A percentile compares a stretch with the other conserved stretches of the same genome.
Evolutionary conservation across 371 early-diverging fungal species (phyloP).

Genomic region (Parasitella parasitica): DNA sequence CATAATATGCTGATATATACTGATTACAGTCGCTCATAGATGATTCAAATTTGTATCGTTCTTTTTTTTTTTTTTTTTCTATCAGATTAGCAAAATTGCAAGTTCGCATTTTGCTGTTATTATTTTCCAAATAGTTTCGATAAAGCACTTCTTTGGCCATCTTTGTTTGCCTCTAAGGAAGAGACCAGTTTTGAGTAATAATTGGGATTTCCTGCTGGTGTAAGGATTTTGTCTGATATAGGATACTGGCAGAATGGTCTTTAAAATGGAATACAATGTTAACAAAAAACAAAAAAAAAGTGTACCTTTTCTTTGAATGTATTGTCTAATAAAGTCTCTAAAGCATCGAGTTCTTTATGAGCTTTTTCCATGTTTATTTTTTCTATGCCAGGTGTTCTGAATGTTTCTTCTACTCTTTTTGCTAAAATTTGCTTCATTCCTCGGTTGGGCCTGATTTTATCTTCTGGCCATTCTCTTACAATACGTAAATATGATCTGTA

Average conservation of each 20-base stretch:
- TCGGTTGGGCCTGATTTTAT: conserved; percentile 58
- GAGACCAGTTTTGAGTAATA: conserved; percentile 57
- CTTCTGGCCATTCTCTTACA: conserved; percentile 59
- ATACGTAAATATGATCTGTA: conserved; percentile 57
- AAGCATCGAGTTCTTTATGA: conserved; percentile 45
- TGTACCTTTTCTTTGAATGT: conserved; percentile 61
- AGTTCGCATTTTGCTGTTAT: neutral
- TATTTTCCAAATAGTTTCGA: conserved; percentile 22
- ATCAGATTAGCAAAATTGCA: no score
- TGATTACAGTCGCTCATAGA: no score
- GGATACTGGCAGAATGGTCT: conserved; percentile 49
- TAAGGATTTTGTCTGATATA: conserved; percentile 55
- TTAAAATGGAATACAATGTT: no score
- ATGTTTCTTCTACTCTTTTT: conserved; percentile 54
- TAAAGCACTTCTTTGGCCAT: conserved; percentile 41
- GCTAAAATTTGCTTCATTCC: conserved; percentile 60
- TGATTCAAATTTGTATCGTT: no score
- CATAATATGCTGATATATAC: no score
- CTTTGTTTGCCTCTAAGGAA: conserved; percentile 51
- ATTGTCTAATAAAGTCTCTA: conserved; percentile 49
- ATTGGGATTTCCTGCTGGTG: conserved; percentile 62
- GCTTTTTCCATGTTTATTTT: conserved; percentile 37
- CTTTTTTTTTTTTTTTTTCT: no score
- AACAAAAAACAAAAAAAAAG: no score
- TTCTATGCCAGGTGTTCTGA: conserved; percentile 29